Conservation (phyloP, 1,284 basidiomycete genomes). For the Violaceomyces palustris region DNA sequence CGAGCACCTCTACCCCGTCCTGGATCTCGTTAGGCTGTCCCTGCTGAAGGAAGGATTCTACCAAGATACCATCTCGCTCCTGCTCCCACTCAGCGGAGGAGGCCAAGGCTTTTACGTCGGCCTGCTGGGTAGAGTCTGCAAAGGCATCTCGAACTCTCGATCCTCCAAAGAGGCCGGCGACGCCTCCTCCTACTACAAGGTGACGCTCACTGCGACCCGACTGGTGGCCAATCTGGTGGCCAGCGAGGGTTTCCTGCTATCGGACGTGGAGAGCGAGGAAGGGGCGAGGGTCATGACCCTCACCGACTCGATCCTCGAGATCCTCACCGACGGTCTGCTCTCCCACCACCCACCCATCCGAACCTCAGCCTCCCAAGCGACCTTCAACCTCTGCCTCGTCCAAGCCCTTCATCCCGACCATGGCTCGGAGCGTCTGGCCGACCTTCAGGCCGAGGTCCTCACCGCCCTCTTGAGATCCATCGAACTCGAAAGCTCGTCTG, state of each 20-base stretch:
- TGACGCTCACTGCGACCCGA: constrained; percentile 69
- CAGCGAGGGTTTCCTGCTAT: constrained; percentile 52
- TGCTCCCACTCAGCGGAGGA: constrained; percentile 3
- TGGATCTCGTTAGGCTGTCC: constrained; percentile 77
- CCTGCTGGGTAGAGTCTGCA: constrained; percentile 6
- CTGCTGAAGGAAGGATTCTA: constrained; percentile 61
- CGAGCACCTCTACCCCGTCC: constrained; percentile 69
- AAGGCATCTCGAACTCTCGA: constrained; percentile 5
- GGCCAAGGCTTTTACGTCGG: constrained; percentile 6
- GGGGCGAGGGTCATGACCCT: too few species aligned
- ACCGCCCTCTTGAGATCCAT: constrained; percentile 73
- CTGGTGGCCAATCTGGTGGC: constrained; percentile 71
- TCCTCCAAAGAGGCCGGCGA: constrained; percentile 56
- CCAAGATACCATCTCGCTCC: constrained; percentile 1
- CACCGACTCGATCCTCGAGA: constrained; percentile 54
- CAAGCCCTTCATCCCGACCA: constrained; percentile 54
- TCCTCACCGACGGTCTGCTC: constrained; percentile 64
- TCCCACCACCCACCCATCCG: constrained; percentile 66
- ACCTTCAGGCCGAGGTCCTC: constrained; percentile 66
- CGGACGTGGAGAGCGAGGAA: constrained; percentile 61
- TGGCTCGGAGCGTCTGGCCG: constrained; percentile 59
- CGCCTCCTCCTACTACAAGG: constrained; percentile 8
- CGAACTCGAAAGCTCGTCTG: constrained; percentile 64
- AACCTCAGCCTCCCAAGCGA: constrained; percentile 72
- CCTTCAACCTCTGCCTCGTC: constrained; percentile 65